Base-by-base conservation (phyloP, 257 asterid genomes). In the Gynochthodes officinalis region DNA sequence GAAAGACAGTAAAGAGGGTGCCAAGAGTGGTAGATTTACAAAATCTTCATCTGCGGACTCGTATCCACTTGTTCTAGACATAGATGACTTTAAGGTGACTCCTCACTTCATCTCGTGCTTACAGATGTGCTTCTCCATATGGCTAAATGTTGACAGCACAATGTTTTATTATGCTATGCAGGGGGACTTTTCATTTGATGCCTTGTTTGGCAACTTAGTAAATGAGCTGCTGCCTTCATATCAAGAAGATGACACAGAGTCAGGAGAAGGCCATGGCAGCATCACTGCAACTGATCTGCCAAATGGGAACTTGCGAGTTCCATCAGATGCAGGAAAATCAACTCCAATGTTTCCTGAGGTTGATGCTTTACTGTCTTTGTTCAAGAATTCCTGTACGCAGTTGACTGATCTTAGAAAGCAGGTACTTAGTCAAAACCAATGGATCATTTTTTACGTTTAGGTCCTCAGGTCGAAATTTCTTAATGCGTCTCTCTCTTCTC, bases 151-250 rank as follows among this genome's bases (percentile, higher is more conserved):
- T 58, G 64, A 44, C 48, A 55, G 49, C 48, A 60, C 53, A 43
- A 30, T 74, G 54, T 73, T 77, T 32, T 76, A 32, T 65, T 40
- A 52, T 78, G 50, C 49, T 54, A 73, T 76, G 80, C 81, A 92
- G 99, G 99, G 99, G 75, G 92, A 89, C 76, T 92, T 95, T 73
- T 95, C 98, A 19, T 95, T 95, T 67, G 99, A 92, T 80, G 96
- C 96, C 30, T 82, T 95, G 82, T 95, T 90, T 59, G 98, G 98
- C 52, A 83, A 86, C 84, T 89, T 95, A 83, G 99, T 95, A 33
- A 89, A 85, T 70, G 90, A 90, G 86, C 79, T 90, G 78, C 90
- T 95, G 74, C 98, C 99, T 75, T 85, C 97, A 76, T 95, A 87
- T 84, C 83, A 84, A 49, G 97, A 87, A 76, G 97, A 89, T 37